Evolutionary conservation across 768 basidiomycete species (phyloP).

Genomic region (Floccularia luteovirens): DNA sequence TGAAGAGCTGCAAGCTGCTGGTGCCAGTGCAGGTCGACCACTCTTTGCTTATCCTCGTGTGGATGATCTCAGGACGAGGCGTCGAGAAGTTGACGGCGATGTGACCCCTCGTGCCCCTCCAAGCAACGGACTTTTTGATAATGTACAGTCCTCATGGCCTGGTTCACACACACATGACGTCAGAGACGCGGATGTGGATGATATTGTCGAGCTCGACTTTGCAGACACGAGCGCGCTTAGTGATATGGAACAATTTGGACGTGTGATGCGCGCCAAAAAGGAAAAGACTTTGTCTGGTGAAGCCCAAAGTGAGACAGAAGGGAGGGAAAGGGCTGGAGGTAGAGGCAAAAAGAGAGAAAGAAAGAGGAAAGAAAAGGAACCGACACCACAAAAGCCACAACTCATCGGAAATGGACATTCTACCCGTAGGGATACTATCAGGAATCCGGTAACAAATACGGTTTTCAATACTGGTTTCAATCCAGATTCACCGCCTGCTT

Average conservation of each 20-base stretch:
- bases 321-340: no score
- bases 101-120: constrained; percentile 42
- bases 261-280: constrained; percentile 19
- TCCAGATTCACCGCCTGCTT: background rate
- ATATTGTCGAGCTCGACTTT: constrained; percentile 71
- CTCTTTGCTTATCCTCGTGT: constrained; percentile 15
- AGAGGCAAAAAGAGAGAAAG: constrained; percentile 13
- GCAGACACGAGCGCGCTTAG: constrained; percentile 67
- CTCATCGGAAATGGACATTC: constrained; percentile 24
- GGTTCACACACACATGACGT: constrained; percentile 49
- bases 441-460: background rate
- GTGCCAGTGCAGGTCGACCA: constrained; percentile 23
- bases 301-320: constrained; percentile 6
- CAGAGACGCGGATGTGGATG: constrained; percentile 29
- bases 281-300: no score
- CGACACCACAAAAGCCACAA: constrained; percentile 29
- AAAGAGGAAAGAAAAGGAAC: constrained; percentile 23
- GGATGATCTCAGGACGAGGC: constrained; percentile 2
- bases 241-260: constrained; percentile 51
- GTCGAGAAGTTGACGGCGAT: constrained; percentile 29
- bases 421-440: background rate
- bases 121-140: constrained; percentile 28
- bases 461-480: background rate
- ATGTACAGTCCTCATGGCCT: constrained; percentile 67
- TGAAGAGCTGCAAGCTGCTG: constrained; percentile 17